phyloP scores from a whole-genome alignment of 1,139 yeast genomes.

The Suhomyces coccinellae region DNA sequence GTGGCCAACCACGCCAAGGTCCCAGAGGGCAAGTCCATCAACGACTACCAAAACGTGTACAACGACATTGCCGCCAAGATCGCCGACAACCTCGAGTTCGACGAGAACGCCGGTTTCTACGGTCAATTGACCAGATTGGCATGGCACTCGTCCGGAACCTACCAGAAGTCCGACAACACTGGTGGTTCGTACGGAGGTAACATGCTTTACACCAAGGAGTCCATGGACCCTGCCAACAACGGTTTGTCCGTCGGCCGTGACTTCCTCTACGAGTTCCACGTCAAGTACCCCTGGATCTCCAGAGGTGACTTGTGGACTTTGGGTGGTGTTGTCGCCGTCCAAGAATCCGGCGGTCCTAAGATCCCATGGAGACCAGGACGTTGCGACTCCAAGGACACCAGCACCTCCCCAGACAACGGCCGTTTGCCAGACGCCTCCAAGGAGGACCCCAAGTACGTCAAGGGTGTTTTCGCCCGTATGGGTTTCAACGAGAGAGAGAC shows the following conservation, averaged over 20 bases:
- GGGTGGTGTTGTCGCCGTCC: slow-evolving; percentile 83
- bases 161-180: slow-evolving; percentile 50
- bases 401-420: slow-evolving; percentile 61
- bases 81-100: slow-evolving; percentile 75
- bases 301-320: slow-evolving; percentile 88
- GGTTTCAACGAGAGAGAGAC: slow-evolving; percentile 82
- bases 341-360: slow-evolving; percentile 85
- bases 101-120: slow-evolving; percentile 62
- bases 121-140: slow-evolving; percentile 72
- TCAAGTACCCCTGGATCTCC: slow-evolving; percentile 72
- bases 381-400: slow-evolving; percentile 45
- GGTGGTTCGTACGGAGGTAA: slow-evolving; percentile 91
- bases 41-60: slow-evolving; percentile 74
- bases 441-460: slow-evolving; percentile 64
- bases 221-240: slow-evolving; percentile 68
- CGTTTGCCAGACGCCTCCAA: slow-evolving; percentile 79
- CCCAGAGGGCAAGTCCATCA: slow-evolving; percentile 31
- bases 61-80: slow-evolving; percentile 77
- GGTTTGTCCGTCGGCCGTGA: slow-evolving; percentile 69
- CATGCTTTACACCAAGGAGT: slow-evolving; percentile 69
- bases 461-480: slow-evolving; percentile 62
- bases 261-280: slow-evolving; percentile 61
- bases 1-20: slow-evolving; percentile 23
- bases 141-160: slow-evolving; percentile 79
- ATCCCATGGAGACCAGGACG: slow-evolving; percentile 89